Conservation (phyloP, 1,284 basidiomycete genomes). For the Cerioporus squamosus region DNA sequence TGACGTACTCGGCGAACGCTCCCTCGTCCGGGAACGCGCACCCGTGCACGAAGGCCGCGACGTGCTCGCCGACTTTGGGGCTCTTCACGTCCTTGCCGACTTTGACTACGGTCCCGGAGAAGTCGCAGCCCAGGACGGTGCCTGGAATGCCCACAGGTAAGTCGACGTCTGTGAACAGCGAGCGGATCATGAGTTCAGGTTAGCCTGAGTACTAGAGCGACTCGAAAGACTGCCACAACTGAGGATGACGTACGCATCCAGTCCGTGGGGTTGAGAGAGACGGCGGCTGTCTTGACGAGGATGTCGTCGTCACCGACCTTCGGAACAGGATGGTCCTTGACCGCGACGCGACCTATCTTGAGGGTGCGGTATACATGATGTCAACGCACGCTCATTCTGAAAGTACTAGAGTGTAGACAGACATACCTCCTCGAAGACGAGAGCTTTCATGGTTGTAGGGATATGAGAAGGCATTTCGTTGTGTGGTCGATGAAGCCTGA, state of each 20-base stretch:
- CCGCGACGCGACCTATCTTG: neutral
- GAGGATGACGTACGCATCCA: neutral
- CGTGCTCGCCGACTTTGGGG: conserved; percentile 30
- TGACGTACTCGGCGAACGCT: conserved; percentile 47
- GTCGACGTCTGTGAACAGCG: conserved; percentile 25
- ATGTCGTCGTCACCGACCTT: conserved; percentile 23
- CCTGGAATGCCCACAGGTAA: conserved; percentile 10
- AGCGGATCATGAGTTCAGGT: too few species aligned
- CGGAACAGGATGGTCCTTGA: conserved; percentile 15
- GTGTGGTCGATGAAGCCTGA: too few species aligned
- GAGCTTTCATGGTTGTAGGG: too few species aligned
- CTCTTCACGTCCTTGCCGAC: conserved; percentile 28
- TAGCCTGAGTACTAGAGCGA: too few species aligned
- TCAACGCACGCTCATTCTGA: too few species aligned
- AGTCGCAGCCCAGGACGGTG: conserved; percentile 32
- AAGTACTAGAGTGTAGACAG: too few species aligned
- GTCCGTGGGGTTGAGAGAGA: conserved; percentile 12
- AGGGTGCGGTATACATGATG: too few species aligned
- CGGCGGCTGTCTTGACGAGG: conserved; percentile 26
- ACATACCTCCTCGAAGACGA: too few species aligned
- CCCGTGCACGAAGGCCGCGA: conserved; percentile 33
- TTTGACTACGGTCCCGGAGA: conserved; percentile 29
- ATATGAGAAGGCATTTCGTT: too few species aligned
- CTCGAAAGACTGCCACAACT: too few species aligned
- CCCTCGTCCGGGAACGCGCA: conserved; percentile 34